These are phyloP conservation scores for Teratosphaeria destructans DNA, from an alignment of 2,329 filamentous ascomycete species.

Conservation along the genomic window DNA sequence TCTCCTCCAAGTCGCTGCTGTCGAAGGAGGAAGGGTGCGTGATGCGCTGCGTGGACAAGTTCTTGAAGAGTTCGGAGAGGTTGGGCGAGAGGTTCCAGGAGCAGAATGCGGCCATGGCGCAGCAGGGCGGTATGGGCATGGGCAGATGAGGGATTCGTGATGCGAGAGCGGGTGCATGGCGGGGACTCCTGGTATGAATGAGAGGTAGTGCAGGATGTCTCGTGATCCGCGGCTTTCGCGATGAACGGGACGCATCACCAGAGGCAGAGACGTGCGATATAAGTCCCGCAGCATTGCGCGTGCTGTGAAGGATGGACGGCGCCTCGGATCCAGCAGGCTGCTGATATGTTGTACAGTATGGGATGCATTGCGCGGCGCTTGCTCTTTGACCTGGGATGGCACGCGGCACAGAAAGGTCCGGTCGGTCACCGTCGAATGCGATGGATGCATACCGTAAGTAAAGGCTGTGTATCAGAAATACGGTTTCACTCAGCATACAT, in stretches of 20 bases:
- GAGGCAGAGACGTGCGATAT: not conserved
- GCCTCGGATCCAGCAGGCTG: not conserved
- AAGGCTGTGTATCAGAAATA: not conserved
- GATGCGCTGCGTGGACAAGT: slow-evolving; percentile 90
- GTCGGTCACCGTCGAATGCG: not conserved
- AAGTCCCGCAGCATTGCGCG: not conserved
- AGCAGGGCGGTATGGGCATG: slow-evolving; percentile 38
- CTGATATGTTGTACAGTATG: not conserved
- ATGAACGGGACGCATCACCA: not conserved
- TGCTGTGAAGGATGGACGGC: not conserved
- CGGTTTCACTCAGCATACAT: not conserved
- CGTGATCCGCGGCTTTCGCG: not conserved
- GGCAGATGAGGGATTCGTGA: slow-evolving; percentile 9
- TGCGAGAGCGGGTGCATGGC: not conserved
- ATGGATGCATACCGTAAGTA: not conserved
- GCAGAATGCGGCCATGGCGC: slow-evolving; percentile 58
- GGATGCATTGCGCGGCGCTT: slow-evolving; percentile 1
- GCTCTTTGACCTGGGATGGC: not conserved
- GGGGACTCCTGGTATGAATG: not conserved
- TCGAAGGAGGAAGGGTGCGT: slow-evolving; percentile 85
- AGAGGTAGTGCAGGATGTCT: not conserved
- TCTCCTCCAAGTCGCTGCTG: slow-evolving; percentile 90
- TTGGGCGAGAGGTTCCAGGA: slow-evolving; percentile 84
- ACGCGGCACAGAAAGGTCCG: not conserved
- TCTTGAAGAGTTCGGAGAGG: slow-evolving; percentile 82